Conservation (phyloP, 805 yeast species). For the Priceomyces melissophilus region DNA sequence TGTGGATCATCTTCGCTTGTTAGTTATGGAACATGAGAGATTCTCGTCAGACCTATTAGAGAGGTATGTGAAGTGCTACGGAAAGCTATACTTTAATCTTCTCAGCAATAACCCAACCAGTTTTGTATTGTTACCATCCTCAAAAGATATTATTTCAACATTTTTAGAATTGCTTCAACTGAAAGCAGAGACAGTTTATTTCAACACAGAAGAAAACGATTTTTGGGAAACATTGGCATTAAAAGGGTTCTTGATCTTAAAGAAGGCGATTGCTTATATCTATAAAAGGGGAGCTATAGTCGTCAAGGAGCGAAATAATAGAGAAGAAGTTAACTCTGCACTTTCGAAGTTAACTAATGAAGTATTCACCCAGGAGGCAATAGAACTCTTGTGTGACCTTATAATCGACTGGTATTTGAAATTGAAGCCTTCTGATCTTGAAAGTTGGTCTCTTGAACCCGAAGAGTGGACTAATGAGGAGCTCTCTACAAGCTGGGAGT, state of each 20-base stretch:
- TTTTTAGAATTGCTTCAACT: slow-evolving; percentile 58
- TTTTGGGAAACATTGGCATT: slow-evolving; percentile 77
- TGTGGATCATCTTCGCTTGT: slow-evolving; percentile 55
- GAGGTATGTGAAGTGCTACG: slow-evolving; percentile 68
- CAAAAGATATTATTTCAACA: slow-evolving; percentile 58
- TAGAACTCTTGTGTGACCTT: slow-evolving; percentile 59
- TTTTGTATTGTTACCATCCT: slow-evolving; percentile 64
- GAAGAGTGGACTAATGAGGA: slow-evolving; percentile 93
- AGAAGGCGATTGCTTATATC: slow-evolving; percentile 58
- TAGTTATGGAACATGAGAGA: slow-evolving; percentile 53
- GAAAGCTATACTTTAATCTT: slow-evolving; percentile 67
- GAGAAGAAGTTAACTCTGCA: slow-evolving; percentile 59
- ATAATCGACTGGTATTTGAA: slow-evolving; percentile 72
- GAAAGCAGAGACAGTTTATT: slow-evolving; percentile 64
- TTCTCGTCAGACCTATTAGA: slow-evolving; percentile 51
- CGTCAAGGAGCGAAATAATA: slow-evolving; percentile 61
- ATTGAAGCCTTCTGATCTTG: slow-evolving; percentile 71
- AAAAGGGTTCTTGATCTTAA: slow-evolving; percentile 60
- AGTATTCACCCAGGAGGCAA: slow-evolving; percentile 55
- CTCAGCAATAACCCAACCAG: slow-evolving; percentile 62
- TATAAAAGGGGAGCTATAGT: slow-evolving; percentile 66
- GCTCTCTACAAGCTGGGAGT: slow-evolving; percentile 73
- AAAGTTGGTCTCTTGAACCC: slow-evolving; percentile 80
- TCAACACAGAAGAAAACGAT: slow-evolving; percentile 52
- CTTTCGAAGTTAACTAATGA: slow-evolving; percentile 48